Evolutionary conservation across 805 yeast species (phyloP).

Genomic region (Torulaspora maleeae): DNA sequence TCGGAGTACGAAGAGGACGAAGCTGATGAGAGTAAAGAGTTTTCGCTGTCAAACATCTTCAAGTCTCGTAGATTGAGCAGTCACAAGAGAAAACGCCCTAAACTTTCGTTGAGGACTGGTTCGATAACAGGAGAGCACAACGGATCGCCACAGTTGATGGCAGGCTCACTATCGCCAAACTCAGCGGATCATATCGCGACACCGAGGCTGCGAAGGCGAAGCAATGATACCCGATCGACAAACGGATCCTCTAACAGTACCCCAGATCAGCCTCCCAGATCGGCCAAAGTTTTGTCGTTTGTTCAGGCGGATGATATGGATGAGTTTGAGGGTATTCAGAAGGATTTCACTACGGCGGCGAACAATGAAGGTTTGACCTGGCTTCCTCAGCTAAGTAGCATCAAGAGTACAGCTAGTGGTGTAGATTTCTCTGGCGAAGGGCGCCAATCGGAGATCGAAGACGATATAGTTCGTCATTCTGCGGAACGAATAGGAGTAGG

Average conservation of each 20-base stretch:
- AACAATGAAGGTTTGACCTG: conserved; percentile 29
- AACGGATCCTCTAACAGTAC: conserved; percentile 7
- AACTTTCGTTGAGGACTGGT: conserved; percentile 15
- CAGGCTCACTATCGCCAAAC: conserved; percentile 1
- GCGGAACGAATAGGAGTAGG: neutral
- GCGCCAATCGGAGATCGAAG: conserved; percentile 1
- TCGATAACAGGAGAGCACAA: conserved; percentile 3
- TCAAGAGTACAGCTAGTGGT: conserved; percentile 25
- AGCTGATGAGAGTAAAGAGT: conserved; percentile 6
- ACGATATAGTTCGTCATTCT: neutral
- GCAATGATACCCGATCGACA: conserved; percentile 10
- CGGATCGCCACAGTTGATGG: conserved; percentile 1
- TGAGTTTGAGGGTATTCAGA: conserved; percentile 33
- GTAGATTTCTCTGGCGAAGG: conserved; percentile 7
- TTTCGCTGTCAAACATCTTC: conserved; percentile 15
- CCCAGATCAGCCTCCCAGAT: conserved; percentile 19
- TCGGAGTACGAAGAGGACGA: neutral
- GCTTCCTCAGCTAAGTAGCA: conserved; percentile 26
- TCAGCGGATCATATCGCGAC: conserved; percentile 7
- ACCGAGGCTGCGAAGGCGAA: conserved; percentile 11
- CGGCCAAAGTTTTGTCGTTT: conserved; percentile 30
- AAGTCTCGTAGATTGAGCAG: conserved; percentile 6
- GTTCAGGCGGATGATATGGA: conserved; percentile 33
- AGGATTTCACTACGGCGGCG: conserved; percentile 27
- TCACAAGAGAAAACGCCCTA: conserved; percentile 11